These are phyloP conservation scores for Xerocomus minutiporus DNA, from an alignment of 1,284 basidiomycete genomes.

Conservation along the genomic window DNA sequence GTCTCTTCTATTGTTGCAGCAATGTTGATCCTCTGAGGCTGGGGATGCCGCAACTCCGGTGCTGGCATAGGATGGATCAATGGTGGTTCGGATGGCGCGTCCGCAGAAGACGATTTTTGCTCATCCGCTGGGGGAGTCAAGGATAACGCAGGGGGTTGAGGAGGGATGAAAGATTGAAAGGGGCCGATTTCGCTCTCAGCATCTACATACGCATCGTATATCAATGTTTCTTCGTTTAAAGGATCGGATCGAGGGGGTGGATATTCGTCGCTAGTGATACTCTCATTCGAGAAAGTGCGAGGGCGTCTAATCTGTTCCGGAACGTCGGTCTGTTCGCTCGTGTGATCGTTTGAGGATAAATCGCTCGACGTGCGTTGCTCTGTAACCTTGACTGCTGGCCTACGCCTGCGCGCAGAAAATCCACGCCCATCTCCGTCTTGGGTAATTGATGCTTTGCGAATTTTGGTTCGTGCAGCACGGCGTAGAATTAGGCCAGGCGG, in stretches of 20 bases:
- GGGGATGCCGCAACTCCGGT: conserved; percentile 56
- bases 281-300: conserved; percentile 48
- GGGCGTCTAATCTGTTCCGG: conserved; percentile 35
- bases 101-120: conserved; percentile 33
- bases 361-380: conserved; percentile 57
- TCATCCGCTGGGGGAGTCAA: conserved; percentile 28
- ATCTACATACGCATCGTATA: conserved; percentile 77
- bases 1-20: conserved; percentile 33
- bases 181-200: conserved; percentile 45
- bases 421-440: conserved; percentile 74
- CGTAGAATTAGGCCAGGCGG: conserved; percentile 87
- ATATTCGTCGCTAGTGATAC: conserved; percentile 28
- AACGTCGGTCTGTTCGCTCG: conserved; percentile 58
- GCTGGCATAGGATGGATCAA: conserved; percentile 19
- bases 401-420: conserved; percentile 47
- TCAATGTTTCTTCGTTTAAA: conserved; percentile 72
- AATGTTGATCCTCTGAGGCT: conserved; percentile 40
- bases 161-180: conserved; percentile 22
- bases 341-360: conserved; percentile 54
- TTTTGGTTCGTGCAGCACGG: conserved; percentile 90
- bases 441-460: conserved; percentile 78
- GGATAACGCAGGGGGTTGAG: conserved; percentile 28
- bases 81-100: conserved; percentile 29
- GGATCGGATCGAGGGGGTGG: conserved; percentile 52
- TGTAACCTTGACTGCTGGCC: conserved; percentile 27